These are phyloP conservation scores for Artomyces pyxidatus DNA, from an alignment of 768 basidiomycete genomes.

Conservation along the genomic window DNA sequence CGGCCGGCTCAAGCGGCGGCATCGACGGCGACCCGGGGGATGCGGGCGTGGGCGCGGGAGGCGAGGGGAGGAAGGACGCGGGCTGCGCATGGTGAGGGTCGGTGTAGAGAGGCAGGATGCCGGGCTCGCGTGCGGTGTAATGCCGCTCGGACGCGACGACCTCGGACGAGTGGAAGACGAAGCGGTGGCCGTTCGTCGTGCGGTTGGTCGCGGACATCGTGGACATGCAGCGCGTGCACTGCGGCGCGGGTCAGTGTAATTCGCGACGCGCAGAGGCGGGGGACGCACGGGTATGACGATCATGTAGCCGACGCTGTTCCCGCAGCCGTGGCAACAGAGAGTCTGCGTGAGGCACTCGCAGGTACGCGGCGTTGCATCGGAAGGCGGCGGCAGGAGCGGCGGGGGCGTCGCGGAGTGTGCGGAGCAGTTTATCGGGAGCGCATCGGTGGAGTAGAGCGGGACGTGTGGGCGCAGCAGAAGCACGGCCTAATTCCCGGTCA, in stretches of 20 bases:
- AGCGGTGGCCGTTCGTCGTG: conserved; percentile 77
- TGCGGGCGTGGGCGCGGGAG: conserved; percentile 3
- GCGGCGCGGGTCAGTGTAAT: conserved; percentile 11
- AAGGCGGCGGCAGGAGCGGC: conserved; percentile 21
- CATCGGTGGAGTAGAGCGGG: conserved; percentile 78
- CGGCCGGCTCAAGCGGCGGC: conserved; percentile 8
- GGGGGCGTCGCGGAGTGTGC: conserved; percentile 41
- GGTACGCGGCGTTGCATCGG: conserved; percentile 35
- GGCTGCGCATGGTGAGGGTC: conserved; percentile 1
- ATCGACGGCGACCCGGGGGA: conserved; percentile 2
- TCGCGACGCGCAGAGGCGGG: conserved; percentile 1
- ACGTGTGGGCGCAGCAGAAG: conserved; percentile 75
- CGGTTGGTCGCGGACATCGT: conserved; percentile 60
- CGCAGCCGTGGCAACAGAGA: conserved; percentile 75
- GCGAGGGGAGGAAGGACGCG: conserved; percentile 15
- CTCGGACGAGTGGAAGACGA: conserved; percentile 76
- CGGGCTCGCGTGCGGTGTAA: conserved; percentile 56
- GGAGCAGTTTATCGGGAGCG: conserved; percentile 70
- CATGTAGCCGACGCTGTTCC: conserved; percentile 68
- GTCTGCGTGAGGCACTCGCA: conserved; percentile 84
- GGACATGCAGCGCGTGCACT: conserved; percentile 68
- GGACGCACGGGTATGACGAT: conserved; percentile 57
- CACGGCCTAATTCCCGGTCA: too few species aligned
- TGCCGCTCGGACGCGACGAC: conserved; percentile 55
- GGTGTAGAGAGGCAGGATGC: conserved; percentile 21